A percentile compares a stretch with the other conserved stretches of the same genome.
phyloP scores from a whole-genome alignment of 805 yeast genomes.

The Kregervanrija delftensis region DNA sequence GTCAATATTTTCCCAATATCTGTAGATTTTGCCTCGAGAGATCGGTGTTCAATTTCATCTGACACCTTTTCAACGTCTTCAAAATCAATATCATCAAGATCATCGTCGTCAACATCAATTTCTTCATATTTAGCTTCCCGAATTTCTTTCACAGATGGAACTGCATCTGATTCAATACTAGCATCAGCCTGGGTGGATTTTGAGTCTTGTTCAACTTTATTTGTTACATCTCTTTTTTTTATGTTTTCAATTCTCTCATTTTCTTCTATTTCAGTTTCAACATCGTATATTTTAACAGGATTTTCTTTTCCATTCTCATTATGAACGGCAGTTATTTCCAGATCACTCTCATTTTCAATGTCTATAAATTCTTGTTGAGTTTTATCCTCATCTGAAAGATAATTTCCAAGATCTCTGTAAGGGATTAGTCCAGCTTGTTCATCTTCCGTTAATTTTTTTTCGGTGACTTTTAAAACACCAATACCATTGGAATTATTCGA shows the following conservation, averaged over 20 bases:
- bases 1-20: too few species aligned
- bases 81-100: not conserved
- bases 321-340: not conserved
- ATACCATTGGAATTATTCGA: constrained; percentile 4
- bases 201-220: not conserved
- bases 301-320: not conserved
- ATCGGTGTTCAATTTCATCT: not conserved
- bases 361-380: constrained; percentile 12
- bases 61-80: constrained; percentile 1
- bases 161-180: not conserved
- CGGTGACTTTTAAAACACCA: not conserved
- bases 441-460: constrained; percentile 25
- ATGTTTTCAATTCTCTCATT: not conserved
- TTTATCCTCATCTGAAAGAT: constrained; percentile 13
- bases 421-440: constrained; percentile 45
- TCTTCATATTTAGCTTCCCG: not conserved
- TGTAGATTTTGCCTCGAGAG: too few species aligned
- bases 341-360: not conserved
- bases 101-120: too few species aligned
- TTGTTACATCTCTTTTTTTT: constrained; percentile 13
- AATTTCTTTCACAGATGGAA: not conserved
- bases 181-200: not conserved
- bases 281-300: not conserved
- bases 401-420: constrained; percentile 41
- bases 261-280: not conserved